phyloP scores from a whole-genome alignment of 2,329 filamentous ascomycete species.

The Aspergillus pseudotamarii region DNA sequence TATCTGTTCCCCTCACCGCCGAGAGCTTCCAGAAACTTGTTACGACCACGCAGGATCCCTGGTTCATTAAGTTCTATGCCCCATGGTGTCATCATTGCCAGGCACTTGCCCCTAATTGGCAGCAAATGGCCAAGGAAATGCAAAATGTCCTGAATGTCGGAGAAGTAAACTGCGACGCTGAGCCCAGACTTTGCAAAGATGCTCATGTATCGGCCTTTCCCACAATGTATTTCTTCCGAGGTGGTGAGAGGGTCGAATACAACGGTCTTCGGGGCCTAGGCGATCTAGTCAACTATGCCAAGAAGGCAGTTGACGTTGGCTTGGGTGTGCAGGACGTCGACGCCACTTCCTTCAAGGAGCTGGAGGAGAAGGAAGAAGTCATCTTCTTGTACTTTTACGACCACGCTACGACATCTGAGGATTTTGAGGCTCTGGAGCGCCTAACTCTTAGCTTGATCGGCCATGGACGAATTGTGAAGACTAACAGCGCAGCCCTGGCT shows the following conservation, averaged over 20 bases:
- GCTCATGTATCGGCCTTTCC: conserved; percentile 78
- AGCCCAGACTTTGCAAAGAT: conserved; percentile 89
- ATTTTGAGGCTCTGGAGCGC: conserved; percentile 85
- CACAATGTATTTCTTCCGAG: conserved; percentile 89
- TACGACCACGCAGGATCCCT: conserved; percentile 83
- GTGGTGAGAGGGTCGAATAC: conserved; percentile 90
- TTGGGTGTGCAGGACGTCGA: conserved; percentile 80
- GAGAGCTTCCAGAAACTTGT: conserved; percentile 86
- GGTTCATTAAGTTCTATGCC: conserved; percentile 99
- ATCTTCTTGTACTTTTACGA: conserved; percentile 98
- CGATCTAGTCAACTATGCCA: conserved; percentile 83
- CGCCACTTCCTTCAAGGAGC: conserved; percentile 71
- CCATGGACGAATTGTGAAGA: conserved; percentile 90
- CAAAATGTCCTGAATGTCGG: conserved; percentile 86
- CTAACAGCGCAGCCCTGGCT: conserved; percentile 72
- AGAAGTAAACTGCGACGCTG: conserved; percentile 91
- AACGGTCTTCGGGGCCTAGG: conserved; percentile 87
- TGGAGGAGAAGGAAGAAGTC: conserved; percentile 93
- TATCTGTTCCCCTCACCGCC: conserved; percentile 73
- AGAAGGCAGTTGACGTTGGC: conserved; percentile 79
- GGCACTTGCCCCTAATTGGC: conserved; percentile 87
- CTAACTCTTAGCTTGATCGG: conserved; percentile 87
- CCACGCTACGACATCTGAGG: conserved; percentile 87
- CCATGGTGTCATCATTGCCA: conserved; percentile 98
- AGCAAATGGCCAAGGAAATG: conserved; percentile 88